phyloP scores from a whole-genome alignment of 352 stramenopile genomes.

The Pythium apleroticum region DNA sequence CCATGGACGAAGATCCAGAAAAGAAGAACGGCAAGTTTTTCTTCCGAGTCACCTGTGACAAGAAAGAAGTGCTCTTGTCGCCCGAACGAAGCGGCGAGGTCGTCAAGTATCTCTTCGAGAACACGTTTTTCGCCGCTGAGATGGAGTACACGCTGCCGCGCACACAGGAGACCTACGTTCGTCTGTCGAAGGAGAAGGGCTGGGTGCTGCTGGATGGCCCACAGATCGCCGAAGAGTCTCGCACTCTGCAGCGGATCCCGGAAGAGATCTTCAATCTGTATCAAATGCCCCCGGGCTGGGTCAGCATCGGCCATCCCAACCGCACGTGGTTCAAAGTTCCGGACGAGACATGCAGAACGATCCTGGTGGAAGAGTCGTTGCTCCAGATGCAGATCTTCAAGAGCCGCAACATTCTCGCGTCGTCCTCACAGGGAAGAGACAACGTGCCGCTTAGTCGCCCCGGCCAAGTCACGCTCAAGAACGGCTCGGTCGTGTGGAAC shows the following conservation, averaged over 20 bases:
- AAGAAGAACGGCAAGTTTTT: conserved; percentile 85
- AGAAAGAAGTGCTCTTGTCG: conserved; percentile 75
- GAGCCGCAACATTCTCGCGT: conserved; percentile 62
- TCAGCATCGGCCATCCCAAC: conserved; percentile 75
- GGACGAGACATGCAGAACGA: conserved; percentile 56
- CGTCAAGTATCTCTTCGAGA: conserved; percentile 58
- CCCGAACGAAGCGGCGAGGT: conserved; percentile 68
- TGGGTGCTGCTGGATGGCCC: conserved; percentile 62
- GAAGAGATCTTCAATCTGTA: conserved; percentile 82
- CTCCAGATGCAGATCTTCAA: conserved; percentile 77
- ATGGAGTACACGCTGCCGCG: conserved; percentile 80
- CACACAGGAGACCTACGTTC: conserved; percentile 71
- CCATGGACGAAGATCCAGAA: conserved; percentile 68
- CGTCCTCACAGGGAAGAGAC: conserved; percentile 71
- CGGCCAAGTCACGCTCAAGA: conserved; percentile 45
- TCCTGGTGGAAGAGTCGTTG: conserved; percentile 73
- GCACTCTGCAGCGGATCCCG: conserved; percentile 62
- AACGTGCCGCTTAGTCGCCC: conserved; percentile 63
- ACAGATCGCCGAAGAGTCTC: conserved; percentile 12
- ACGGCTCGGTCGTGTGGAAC: conserved; percentile 54
- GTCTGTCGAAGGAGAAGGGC: conserved; percentile 75
- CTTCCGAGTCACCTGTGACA: conserved; percentile 66
- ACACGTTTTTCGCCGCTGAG: conserved; percentile 75
- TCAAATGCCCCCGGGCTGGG: conserved; percentile 71
- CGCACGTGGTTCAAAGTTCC: conserved; percentile 85